Evolutionary conservation across 148 eudicot genomes (phyloP), one percentile per base, ranked within the genome.

Genomic region (Rhododendron mucronatum): DNA sequence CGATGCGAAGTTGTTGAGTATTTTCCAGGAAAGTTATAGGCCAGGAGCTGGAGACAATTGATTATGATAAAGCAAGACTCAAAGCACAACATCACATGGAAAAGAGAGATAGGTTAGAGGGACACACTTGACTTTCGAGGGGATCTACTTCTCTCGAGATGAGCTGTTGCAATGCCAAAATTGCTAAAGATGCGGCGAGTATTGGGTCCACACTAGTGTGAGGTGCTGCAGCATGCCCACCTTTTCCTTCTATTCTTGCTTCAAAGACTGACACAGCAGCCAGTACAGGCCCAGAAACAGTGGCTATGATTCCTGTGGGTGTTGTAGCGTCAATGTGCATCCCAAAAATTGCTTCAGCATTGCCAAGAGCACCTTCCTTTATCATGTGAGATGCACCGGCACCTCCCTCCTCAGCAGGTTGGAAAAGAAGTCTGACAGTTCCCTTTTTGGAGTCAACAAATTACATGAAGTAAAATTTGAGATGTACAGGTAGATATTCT

Each of bases 381-480:
- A 95, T 91, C 99, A 96, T 95, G 88, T 92, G 85, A 81, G 94
- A 83, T 76, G 98, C 99, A 78, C 98, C 98, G 5, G 98, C 98
- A 44, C 98, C 97, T 78, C 96, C 96, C 88, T 96, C 98, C 90
- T 96, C 98, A 15, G 95, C 99, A 48, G 99, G 96, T 89, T 96
- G 99, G 88, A 96, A 96, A 75, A 96, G 89, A 88, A 96, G 93
- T 86, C 94, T 91, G 45, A 94, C 99, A 9, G 98, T 95, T 80
- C 98, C 99, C 98, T 94, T 67, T 86, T 48, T 7, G 48, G 16
- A 71, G 44, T 65, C 85, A 84, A 71, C 44, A 84, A 47, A 48
- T 28, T 47, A 47, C 59, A 67, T 20, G 21, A 9, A 35, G 23
- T 33, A 81, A 80, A 45, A 45, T 13, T 21, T 53, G 78, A 37